A percentile compares a stretch with the other conserved stretches of the same genome.
Evolutionary conservation across 2,329 filamentous ascomycete genomes (phyloP).

Genomic region (Fusarium haematococcum): DNA sequence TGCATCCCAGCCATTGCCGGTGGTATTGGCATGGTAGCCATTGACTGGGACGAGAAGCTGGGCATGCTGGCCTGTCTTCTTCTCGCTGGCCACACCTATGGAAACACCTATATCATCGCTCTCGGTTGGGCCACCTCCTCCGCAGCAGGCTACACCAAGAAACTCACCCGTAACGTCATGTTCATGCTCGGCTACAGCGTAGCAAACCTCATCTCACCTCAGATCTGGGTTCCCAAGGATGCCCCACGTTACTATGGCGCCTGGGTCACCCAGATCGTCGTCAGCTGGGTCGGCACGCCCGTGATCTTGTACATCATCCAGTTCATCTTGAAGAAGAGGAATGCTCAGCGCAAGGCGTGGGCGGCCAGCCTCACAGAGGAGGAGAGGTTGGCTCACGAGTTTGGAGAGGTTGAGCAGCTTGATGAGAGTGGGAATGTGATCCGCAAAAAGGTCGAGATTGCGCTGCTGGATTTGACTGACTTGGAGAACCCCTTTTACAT

Average conservation of each 20-base stretch:
- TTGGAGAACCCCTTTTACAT: slow-evolving; percentile 54
- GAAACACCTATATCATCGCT: slow-evolving; percentile 42
- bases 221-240: slow-evolving; percentile 49
- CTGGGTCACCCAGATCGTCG: slow-evolving; percentile 41
- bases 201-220: slow-evolving; percentile 52
- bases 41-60: slow-evolving; percentile 41
- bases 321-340: slow-evolving; percentile 47
- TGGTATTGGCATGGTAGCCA: slow-evolving; percentile 46
- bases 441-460: slow-evolving; percentile 49
- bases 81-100: slow-evolving; percentile 51
- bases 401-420: slow-evolving; percentile 40
- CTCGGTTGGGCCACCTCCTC: slow-evolving; percentile 52
- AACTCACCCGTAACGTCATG: slow-evolving; percentile 55
- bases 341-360: slow-evolving; percentile 42
- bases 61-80: slow-evolving; percentile 42
- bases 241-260: slow-evolving; percentile 44
- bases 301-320: slow-evolving; percentile 49
- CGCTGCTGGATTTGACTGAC: slow-evolving; percentile 54
- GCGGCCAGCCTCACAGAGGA: slow-evolving; percentile 11
- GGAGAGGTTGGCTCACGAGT: slow-evolving; percentile 41
- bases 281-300: slow-evolving; percentile 52
- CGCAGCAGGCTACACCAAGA: slow-evolving; percentile 55
- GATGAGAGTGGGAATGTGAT: slow-evolving; percentile 47
- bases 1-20: slow-evolving; percentile 43
- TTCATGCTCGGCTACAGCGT: slow-evolving; percentile 53